Evolutionary conservation across 352 stramenopile genomes (phyloP), one percentile per base, ranked within the genome.

Genomic region (Blastocystis sp.): DNA sequence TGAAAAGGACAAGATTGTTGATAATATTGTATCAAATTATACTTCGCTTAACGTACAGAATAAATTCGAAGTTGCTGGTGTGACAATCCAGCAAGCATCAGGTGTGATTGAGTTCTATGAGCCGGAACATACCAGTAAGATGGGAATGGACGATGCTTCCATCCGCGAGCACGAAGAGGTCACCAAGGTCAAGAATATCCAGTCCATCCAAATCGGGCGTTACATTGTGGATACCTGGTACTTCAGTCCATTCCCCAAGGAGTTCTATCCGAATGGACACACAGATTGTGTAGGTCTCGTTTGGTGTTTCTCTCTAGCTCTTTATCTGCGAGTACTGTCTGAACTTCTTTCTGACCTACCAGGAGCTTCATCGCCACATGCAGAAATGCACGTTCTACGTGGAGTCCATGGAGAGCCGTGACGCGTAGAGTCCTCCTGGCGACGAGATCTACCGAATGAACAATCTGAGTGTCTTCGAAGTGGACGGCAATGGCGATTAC

Each of bases 131-230:
- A 96, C 98, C 90, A 96, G 98, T 91, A 96, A 99, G 90, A 96
- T 98, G 94, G 96, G 96, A 45, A 96, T 99, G 92, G 96, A 99
- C 91, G 96, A 98, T 76, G 96, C 95, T 16, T 96, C 94, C 47
- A 94, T 99, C 64, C 94, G 95, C 85, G 96, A 99, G 90, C 96
- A 99, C 92, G 96, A 99, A 90, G 96, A 98, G 90, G 95, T 98
- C 13, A 98, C 96, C 39, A 98, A 98, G 93, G 94, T 97, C 68
- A 97, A 97, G 92, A 98, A 99, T 93, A 95, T 99, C 47, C 93
- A 95, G 13, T 96, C 95, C 90, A 93, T 99, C 18, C 95, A 98
- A 91, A 93, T 99, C 54, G 96, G 96, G 4, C 90, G 90, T 9
- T 92, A 92, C 69, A 75, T 90, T 5, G 93, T 94, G 53, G 91